Base-by-base conservation (phyloP, 345 rosid species). In the Ricinus communis region DNA sequence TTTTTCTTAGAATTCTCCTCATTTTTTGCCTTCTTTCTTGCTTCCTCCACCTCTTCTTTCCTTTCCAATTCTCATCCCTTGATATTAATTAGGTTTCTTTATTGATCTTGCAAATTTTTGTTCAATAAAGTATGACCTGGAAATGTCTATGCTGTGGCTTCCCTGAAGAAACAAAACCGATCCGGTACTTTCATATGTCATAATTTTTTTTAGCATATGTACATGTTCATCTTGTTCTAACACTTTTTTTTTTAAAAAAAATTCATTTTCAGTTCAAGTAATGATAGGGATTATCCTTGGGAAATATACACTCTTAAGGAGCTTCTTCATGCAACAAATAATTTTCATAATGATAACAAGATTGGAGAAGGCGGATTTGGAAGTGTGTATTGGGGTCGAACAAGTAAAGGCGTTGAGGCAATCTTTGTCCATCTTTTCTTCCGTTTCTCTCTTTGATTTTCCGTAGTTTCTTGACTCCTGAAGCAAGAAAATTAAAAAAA, bases 281-380 rank as follows among this genome's bases (percentile, higher is more conserved):
- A 65, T 27, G 78, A 56, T 0, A 71, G 59, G 63, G 87, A 85
- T 68, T 87, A 85, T 54, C 88, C 87, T 19, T 87, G 90, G 94
- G 79, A 84, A 69, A 78, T 68, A 27, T 89, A 81, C 69, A 62
- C 84, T 8, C 80, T 89, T 21, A 85, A 85, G 79, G 87, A 85
- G 79, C 77, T 89, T 61, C 77, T 87, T 30, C 82, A 81, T 7
- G 90, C 94, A 40, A 85, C 94, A 49, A 89, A 89, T 76, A 84
- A 79, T 57, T 89, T 89, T 65, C 85, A 83, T 41, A 62, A 85
- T 15, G 90, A 87, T 67, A 89, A 84, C 68, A 89, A 87, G 80
- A 87, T 89, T 6, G 91, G 94, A 7, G 91, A 89, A 63, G 94
- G 91, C 9, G 91, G 91, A 4, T 89, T 81, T 43, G 94, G 91